phyloP scores from a whole-genome alignment of 106 monocot genomes.

The Xerophyta viscosa region DNA sequence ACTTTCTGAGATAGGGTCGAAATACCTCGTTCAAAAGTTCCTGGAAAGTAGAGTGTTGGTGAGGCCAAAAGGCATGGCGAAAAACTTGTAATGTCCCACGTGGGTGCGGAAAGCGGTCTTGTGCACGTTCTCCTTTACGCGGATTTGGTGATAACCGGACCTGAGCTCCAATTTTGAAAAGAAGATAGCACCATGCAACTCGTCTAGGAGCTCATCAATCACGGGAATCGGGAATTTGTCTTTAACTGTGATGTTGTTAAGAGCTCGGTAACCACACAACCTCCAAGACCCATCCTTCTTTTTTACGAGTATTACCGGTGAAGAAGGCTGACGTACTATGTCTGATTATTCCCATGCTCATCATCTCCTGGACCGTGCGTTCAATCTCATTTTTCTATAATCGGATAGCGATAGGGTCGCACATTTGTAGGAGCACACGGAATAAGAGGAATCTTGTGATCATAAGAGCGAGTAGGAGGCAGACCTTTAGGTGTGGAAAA shows the following conservation, averaged over 20 bases:
- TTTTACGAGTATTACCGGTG: slow-evolving; percentile 1
- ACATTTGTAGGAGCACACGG: no score
- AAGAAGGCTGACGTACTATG: neutral
- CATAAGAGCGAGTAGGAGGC: no score
- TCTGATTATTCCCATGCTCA: neutral
- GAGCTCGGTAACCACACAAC: neutral
- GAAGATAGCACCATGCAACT: neutral
- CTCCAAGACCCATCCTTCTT: slow-evolving; percentile 4
- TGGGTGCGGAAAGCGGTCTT: slow-evolving; percentile 15
- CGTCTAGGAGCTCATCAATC: slow-evolving; percentile 5
- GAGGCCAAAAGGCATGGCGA: slow-evolving; percentile 8
- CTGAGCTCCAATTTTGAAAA: slow-evolving; percentile 7
- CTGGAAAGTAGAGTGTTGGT: slow-evolving; percentile 11
- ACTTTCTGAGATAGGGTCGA: neutral
- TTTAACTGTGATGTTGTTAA: slow-evolving; percentile 5
- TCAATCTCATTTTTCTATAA: no score
- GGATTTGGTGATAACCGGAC: slow-evolving; percentile 4
- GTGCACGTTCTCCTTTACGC: neutral
- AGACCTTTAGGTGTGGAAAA: no score
- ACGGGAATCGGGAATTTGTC: slow-evolving; percentile 8
- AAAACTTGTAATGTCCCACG: slow-evolving; percentile 5
- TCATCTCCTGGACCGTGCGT: no score
- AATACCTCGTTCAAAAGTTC: neutral
- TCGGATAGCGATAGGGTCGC: no score
- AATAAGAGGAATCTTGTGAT: no score